Evolutionary conservation across 2,329 filamentous ascomycete species (phyloP).

Genomic region (Alternaria sp.): DNA sequence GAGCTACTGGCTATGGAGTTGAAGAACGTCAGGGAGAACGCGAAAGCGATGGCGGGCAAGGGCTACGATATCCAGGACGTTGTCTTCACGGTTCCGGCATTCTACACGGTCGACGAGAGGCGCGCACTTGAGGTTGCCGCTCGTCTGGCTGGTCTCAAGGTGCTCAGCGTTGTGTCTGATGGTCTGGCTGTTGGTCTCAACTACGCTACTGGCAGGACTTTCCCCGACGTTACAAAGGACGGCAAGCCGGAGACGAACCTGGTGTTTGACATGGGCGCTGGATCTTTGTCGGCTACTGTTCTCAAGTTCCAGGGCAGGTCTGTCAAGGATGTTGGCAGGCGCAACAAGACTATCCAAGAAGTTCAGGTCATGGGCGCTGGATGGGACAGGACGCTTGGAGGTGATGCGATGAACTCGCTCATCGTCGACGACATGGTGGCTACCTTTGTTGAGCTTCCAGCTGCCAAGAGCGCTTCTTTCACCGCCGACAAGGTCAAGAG

Average conservation of each 20-base stretch:
- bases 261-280: conserved; percentile 97
- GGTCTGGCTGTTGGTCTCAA: conserved; percentile 92
- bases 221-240: conserved; percentile 81
- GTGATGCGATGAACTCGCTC: conserved; percentile 84
- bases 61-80: conserved; percentile 76
- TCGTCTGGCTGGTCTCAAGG: conserved; percentile 83
- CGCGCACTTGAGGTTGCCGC: conserved; percentile 83
- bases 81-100: conserved; percentile 88
- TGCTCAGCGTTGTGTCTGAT: conserved; percentile 85
- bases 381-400: conserved; percentile 89
- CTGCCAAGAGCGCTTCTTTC: conserved; percentile 68
- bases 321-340: conserved; percentile 90
- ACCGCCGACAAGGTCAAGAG: conserved; percentile 68
- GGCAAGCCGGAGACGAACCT: conserved; percentile 89
- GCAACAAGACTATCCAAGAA: conserved; percentile 96
- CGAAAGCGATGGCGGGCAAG: conserved; percentile 80
- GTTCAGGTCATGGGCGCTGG: conserved; percentile 85
- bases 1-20: conserved; percentile 96
- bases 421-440: conserved; percentile 88
- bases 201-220: conserved; percentile 90
- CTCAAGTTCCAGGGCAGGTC: conserved; percentile 86
- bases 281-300: conserved; percentile 88
- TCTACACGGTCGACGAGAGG: conserved; percentile 90
- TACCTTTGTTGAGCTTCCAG: conserved; percentile 72
- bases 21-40: conserved; percentile 88